phyloP scores from a whole-genome alignment of 176 grass and related monocot species.

The Chrysopogon serrulatus region DNA sequence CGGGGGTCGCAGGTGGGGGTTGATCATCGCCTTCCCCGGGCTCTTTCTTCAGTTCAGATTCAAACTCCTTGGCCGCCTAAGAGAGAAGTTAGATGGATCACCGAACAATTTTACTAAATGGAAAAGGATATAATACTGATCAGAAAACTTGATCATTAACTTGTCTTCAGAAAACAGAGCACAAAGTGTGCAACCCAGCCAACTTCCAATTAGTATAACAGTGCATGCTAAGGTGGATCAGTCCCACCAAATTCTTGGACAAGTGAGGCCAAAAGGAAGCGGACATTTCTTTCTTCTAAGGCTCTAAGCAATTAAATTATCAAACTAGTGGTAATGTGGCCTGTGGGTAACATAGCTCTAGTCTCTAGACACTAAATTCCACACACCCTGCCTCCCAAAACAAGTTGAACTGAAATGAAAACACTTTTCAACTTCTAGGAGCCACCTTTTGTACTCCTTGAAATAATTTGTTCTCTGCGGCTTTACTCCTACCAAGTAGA shows the following conservation, averaged over 20 bases:
- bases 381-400: not conserved
- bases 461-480: not conserved
- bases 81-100: not conserved
- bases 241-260: not conserved
- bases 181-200: not conserved
- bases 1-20: constrained; percentile 34
- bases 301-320: not conserved
- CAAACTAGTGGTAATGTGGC: not conserved
- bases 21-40: constrained; percentile 26
- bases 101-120: not conserved
- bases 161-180: not conserved
- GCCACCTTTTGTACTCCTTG: not conserved
- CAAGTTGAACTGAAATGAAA: not conserved
- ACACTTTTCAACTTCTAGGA: not conserved
- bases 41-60: constrained; percentile 71
- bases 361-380: not conserved
- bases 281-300: not conserved
- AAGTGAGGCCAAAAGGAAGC: not conserved
- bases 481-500: not conserved
- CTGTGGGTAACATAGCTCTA: not conserved
- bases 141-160: not conserved
- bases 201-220: not conserved
- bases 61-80: constrained; percentile 58
- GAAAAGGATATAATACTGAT: not conserved
- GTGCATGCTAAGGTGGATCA: not conserved